phyloP scores from a whole-genome alignment of 2,329 filamentous ascomycete species.

The Diaporthe helianthi region DNA sequence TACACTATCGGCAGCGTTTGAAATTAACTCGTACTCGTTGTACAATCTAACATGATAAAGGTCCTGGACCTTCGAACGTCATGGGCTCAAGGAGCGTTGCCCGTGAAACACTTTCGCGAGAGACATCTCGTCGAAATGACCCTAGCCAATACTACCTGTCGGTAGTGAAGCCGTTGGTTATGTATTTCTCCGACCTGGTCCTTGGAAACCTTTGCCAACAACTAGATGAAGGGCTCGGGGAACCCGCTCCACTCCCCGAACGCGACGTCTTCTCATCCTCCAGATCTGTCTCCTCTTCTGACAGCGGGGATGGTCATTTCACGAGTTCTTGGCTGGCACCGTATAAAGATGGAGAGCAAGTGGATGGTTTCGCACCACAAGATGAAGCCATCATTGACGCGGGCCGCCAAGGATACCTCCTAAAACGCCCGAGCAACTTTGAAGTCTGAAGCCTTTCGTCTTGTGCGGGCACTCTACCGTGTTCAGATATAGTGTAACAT shows the following conservation, averaged over 20 bases:
- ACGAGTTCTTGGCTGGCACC: background rate
- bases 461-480: background rate
- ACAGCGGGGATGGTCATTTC: background rate
- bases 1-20: background rate
- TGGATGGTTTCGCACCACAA: background rate
- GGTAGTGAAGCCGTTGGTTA: background rate
- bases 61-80: background rate
- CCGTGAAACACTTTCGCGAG: background rate
- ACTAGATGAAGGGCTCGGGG: background rate
- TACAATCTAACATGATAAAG: background rate
- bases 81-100: background rate
- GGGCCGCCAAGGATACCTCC: background rate
- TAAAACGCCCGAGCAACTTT: background rate
- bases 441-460: background rate
- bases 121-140: background rate
- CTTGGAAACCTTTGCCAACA: background rate
- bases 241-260: background rate
- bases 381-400: background rate
- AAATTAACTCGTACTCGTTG: background rate
- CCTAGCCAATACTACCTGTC: background rate
- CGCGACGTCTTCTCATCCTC: background rate
- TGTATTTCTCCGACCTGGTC: background rate
- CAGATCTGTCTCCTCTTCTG: background rate
- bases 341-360: background rate
- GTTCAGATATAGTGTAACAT: background rate